A percentile compares a stretch with the other conserved stretches of the same genome.
Conservation (phyloP, 2,329 filamentous ascomycete genomes). For the Aureobasidium sp. region DNA sequence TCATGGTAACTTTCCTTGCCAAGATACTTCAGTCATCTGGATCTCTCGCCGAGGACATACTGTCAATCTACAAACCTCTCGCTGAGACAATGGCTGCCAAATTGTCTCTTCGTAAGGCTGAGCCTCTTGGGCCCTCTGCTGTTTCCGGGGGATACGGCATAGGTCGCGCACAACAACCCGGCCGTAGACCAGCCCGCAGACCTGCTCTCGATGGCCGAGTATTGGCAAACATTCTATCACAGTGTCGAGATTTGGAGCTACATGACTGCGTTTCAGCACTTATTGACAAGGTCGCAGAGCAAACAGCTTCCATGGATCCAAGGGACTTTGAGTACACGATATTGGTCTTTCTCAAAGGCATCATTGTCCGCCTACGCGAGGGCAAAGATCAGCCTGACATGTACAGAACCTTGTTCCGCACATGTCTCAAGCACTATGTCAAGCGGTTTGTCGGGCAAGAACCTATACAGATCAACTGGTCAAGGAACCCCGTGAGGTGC, state of each 20-base stretch:
- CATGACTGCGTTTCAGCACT: background rate
- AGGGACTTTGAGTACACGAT: background rate
- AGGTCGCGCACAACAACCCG: background rate
- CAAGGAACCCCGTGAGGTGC: background rate
- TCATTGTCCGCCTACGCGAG: background rate
- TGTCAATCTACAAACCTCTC: background rate
- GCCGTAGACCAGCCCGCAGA: too few relatives aligned
- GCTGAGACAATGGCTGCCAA: background rate
- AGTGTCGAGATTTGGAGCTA: background rate
- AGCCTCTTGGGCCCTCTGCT: too few relatives aligned
- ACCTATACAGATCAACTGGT: constrained; percentile 7
- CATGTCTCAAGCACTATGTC: background rate
- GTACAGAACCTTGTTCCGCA: background rate
- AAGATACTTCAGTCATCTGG: background rate
- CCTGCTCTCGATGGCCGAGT: background rate
- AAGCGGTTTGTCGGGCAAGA: background rate
- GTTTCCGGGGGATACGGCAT: background rate
- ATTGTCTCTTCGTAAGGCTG: background rate
- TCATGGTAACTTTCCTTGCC: background rate
- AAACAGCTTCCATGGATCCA: background rate
- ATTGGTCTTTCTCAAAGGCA: background rate
- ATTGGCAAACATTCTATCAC: background rate
- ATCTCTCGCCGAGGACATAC: background rate
- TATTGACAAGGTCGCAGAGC: background rate
- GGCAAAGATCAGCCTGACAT: background rate